Conservation (phyloP, 2,329 filamentous ascomycete genomes). For the Elsinoe australis region DNA sequence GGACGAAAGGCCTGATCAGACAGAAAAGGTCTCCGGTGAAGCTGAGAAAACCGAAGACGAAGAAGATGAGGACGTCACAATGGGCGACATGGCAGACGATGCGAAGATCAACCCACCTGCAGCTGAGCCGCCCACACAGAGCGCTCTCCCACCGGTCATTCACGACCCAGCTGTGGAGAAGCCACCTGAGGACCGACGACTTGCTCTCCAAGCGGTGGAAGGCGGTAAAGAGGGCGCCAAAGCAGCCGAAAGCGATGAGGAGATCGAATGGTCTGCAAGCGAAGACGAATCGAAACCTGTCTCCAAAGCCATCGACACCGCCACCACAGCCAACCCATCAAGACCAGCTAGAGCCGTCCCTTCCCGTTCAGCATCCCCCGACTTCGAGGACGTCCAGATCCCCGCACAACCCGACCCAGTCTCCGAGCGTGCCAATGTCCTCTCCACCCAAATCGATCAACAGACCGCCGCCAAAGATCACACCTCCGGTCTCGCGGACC, state of each 20-base stretch:
- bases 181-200: not conserved
- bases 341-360: constrained; percentile 19
- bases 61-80: constrained; percentile 24
- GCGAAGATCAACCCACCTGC: constrained; percentile 36
- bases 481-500: constrained; percentile 21
- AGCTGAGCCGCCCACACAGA: constrained; percentile 20
- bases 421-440: not conserved
- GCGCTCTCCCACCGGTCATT: constrained; percentile 13
- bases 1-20: constrained; percentile 24
- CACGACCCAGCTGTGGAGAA: not conserved
- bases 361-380: constrained; percentile 27
- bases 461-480: not conserved
- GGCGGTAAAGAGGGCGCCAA: constrained; percentile 18
- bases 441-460: not conserved
- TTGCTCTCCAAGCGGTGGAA: constrained; percentile 18
- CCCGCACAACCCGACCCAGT: constrained; percentile 20
- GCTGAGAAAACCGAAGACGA: constrained; percentile 22
- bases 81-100: constrained; percentile 41
- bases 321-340: constrained; percentile 21
- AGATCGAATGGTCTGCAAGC: constrained; percentile 48
- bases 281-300: constrained; percentile 32
- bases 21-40: constrained; percentile 8
- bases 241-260: constrained; percentile 28
- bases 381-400: constrained; percentile 46
- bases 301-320: constrained; percentile 11